These are phyloP conservation scores for Naematelia encephala DNA, from an alignment of 768 basidiomycete genomes.

Conservation along the genomic window DNA sequence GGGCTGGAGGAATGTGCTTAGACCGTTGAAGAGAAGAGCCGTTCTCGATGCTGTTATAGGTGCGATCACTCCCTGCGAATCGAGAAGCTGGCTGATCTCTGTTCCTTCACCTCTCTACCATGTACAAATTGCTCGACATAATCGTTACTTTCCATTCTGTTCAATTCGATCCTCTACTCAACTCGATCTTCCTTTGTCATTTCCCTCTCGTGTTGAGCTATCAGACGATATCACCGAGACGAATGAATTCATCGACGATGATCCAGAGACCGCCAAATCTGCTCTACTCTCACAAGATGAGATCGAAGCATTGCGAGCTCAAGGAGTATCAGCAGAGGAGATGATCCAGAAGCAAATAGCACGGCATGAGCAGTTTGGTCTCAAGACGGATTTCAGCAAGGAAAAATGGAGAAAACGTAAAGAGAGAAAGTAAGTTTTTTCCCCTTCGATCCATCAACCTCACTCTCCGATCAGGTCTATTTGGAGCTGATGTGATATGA, in stretches of 20 bases:
- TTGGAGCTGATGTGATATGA: conserved; percentile 3
- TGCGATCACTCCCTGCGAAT: conserved; percentile 7
- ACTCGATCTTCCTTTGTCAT: no score
- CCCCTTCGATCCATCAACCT: background rate
- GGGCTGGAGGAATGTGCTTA: conserved; percentile 30
- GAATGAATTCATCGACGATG: conserved; percentile 83
- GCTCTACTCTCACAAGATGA: conserved; percentile 69
- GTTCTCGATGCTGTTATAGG: conserved; percentile 40
- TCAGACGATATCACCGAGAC: conserved; percentile 95
- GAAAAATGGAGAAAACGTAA: conserved; percentile 97
- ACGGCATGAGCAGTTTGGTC: conserved; percentile 80
- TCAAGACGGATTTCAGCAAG: conserved; percentile 98
- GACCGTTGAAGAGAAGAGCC: conserved; percentile 28
- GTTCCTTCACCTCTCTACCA: background rate
- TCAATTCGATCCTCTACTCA: no score
- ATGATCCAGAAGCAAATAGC: conserved; percentile 94
- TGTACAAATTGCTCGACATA: no score
- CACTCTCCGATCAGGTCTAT: background rate
- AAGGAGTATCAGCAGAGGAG: conserved; percentile 82
- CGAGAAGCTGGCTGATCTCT: background rate
- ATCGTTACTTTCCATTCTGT: no score
- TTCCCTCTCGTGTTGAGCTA: no score
- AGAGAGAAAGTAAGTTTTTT: conserved; percentile 75
- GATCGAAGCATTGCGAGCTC: conserved; percentile 75
- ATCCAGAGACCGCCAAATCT: conserved; percentile 57